A percentile compares a stretch with the other conserved stretches of the same genome.
Conservation (phyloP, 371 early-diverging fungal species). For the Rhizopus delemar region DNA sequence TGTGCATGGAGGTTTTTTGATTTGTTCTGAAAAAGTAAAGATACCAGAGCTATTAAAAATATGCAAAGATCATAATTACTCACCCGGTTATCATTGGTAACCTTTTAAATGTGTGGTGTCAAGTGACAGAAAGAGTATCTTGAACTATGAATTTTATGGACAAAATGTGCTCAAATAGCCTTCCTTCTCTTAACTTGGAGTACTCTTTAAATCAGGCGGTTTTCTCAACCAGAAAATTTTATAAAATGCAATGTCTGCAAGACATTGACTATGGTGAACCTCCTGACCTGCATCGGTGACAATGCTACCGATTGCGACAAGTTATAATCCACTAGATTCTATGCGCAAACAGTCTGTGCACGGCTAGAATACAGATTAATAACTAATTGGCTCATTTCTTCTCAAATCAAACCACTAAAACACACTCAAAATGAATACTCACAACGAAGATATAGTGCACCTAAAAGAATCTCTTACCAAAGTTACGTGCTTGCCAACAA, state of each 20-base stretch:
- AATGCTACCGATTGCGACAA: neutral
- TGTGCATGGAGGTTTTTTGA: no score
- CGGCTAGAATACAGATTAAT: conserved; percentile 21
- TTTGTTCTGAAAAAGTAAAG: no score
- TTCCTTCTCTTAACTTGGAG: conserved; percentile 13
- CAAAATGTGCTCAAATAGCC: neutral
- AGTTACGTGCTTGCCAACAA: conserved; percentile 6
- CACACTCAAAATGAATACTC: conserved; percentile 6
- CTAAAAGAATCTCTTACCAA: neutral
- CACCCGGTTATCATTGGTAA: conserved; percentile 14
- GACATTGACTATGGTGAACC: neutral
- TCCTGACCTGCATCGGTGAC: neutral
- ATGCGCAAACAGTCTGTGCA: conserved; percentile 13
- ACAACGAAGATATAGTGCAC: conserved; percentile 8
- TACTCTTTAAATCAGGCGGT: conserved; percentile 3
- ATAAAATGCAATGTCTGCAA: neutral
- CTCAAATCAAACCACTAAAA: conserved; percentile 4
- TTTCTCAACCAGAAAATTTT: neutral
- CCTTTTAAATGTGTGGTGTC: conserved; percentile 8
- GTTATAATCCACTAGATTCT: conserved; percentile 3
- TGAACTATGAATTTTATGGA: conserved; percentile 1
- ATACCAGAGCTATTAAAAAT: conserved; percentile 1
- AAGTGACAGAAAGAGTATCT: neutral
- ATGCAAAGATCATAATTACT: conserved; percentile 11
- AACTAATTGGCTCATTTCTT: conserved; percentile 4